Conservation (phyloP, 225 moss, liverwort and hornwort species). For the Pleurozium schreberi region DNA sequence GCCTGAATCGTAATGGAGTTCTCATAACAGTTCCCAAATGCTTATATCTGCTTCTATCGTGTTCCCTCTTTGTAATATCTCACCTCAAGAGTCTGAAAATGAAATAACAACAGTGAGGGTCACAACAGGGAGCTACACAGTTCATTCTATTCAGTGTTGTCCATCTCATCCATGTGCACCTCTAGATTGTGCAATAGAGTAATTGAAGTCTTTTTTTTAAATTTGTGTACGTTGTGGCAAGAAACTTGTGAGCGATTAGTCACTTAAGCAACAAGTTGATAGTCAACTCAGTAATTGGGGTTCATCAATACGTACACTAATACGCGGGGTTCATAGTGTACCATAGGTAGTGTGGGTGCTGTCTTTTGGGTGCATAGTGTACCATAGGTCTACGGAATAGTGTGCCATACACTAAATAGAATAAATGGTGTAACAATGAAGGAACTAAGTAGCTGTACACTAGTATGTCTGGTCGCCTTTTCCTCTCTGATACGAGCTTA, state of each 20-base stretch:
- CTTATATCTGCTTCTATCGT: background rate
- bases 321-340: background rate
- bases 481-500: background rate
- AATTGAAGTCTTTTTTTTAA: background rate
- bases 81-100: background rate
- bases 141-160: background rate
- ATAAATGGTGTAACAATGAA: background rate
- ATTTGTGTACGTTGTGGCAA: background rate
- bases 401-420: background rate
- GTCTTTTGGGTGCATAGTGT: background rate
- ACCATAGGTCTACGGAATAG: background rate
- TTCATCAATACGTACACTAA: too few species aligned
- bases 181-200: background rate
- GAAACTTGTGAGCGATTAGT: background rate
- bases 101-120: background rate
- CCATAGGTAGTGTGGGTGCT: too few species aligned
- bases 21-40: background rate
- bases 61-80: background rate
- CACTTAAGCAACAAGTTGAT: background rate
- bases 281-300: background rate
- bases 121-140: background rate
- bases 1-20: background rate
- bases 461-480: background rate
- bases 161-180: background rate
- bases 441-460: background rate